phyloP scores from a whole-genome alignment of 129 eudicot species.

The Lonicera japonica region DNA sequence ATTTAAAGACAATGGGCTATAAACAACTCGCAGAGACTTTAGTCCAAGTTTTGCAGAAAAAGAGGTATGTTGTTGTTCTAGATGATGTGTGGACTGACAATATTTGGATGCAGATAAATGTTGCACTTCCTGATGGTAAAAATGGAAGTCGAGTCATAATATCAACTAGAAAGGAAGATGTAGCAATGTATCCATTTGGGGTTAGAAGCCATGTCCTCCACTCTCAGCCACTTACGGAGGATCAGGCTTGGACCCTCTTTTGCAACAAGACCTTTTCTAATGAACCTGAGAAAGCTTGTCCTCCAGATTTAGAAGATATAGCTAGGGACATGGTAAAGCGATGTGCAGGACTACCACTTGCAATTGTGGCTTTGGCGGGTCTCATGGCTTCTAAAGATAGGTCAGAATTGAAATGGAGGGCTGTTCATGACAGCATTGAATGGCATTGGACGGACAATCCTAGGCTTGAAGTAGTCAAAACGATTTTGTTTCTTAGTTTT shows the following conservation, averaged over 20 bases:
- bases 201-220: neutral
- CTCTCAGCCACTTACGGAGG: neutral
- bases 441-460: neutral
- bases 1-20: neutral
- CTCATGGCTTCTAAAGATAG: neutral
- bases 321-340: neutral
- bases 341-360: constrained; percentile 7
- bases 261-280: neutral
- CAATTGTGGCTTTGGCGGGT: constrained; percentile 3
- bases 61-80: constrained; percentile 15
- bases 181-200: neutral
- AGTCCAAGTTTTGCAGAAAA: neutral
- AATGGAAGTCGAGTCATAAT: constrained; percentile 14
- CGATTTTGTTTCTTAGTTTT: neutral
- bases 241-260: neutral
- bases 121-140: constrained; percentile 5
- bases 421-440: neutral
- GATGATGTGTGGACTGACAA: constrained; percentile 19
- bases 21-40: neutral
- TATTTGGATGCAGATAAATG: neutral
- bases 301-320: neutral
- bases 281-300: neutral
- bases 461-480: neutral
- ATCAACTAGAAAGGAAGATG: neutral
- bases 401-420: neutral